Percentiles rank a stretch among this genome's conserved stretches.
These are phyloP conservation scores for Fusarium subglutinans DNA, from an alignment of 2,329 filamentous ascomycete species.

Conservation along the genomic window DNA sequence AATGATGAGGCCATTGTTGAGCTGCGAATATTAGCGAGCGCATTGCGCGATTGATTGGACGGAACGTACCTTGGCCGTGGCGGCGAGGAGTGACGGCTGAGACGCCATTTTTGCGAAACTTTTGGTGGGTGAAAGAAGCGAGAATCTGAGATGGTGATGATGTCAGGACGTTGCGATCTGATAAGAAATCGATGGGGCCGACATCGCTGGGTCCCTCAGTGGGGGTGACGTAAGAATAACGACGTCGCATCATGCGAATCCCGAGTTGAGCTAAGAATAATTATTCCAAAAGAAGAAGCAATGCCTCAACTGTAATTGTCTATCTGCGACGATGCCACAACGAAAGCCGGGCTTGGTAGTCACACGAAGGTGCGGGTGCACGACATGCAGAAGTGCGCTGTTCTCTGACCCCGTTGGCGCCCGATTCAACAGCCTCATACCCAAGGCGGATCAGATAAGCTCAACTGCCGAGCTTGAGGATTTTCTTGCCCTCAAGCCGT, in stretches of 20 bases:
- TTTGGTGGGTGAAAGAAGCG: background rate
- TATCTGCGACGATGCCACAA: background rate
- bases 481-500: background rate
- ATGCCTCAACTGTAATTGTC: background rate
- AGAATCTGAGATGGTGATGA: background rate
- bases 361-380: background rate
- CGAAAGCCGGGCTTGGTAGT: background rate
- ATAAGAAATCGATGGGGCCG: conserved; percentile 14
- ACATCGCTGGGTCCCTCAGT: conserved; percentile 5
- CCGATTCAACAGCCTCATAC: background rate
- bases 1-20: conserved; percentile 72
- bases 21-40: conserved; percentile 47
- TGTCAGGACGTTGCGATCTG: conserved; percentile 9
- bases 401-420: background rate
- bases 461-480: background rate
- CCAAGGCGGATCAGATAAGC: background rate
- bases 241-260: background rate
- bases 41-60: fast-evolving
- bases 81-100: conserved; percentile 33
- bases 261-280: fast-evolving
- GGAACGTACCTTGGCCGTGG: conserved; percentile 31
- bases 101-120: conserved; percentile 27
- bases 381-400: background rate
- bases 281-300: background rate
- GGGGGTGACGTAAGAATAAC: conserved; percentile 8